phyloP scores from a whole-genome alignment of 805 yeast genomes.

The Candida ipomoeae region DNA sequence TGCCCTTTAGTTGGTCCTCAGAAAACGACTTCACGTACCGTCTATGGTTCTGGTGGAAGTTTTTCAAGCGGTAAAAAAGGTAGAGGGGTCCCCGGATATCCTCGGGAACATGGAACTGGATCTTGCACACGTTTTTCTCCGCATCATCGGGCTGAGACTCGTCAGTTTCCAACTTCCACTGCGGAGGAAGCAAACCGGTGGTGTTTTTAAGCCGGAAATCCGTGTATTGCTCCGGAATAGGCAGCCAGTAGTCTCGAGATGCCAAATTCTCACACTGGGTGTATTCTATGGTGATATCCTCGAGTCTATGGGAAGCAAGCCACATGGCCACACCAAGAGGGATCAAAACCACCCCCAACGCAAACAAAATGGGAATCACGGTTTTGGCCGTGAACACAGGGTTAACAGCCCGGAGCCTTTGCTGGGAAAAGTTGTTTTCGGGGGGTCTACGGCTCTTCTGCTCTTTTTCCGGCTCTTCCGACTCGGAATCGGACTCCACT shows the following conservation, averaged over 20 bases:
- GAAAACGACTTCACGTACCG: conserved; percentile 41
- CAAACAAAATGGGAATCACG: conserved; percentile 38
- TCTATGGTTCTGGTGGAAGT: conserved; percentile 43
- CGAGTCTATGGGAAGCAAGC: conserved; percentile 37
- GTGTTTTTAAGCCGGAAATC: conserved; percentile 31
- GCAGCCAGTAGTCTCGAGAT: conserved; percentile 28
- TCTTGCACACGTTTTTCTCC: conserved; percentile 44
- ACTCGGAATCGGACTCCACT: conserved; percentile 36
- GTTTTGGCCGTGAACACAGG: conserved; percentile 41
- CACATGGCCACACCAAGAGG: conserved; percentile 48
- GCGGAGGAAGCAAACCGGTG: conserved; percentile 20
- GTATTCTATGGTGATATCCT: conserved; percentile 41
- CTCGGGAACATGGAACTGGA: conserved; percentile 37
- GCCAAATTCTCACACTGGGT: conserved; percentile 39
- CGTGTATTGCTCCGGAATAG: conserved; percentile 37
- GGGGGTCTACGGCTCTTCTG: conserved; percentile 61
- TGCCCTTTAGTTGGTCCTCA: conserved; percentile 42
- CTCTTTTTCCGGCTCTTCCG: conserved; percentile 35
- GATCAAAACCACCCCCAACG: conserved; percentile 36
- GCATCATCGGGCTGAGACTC: conserved; percentile 45
- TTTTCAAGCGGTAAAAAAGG: conserved; percentile 38
- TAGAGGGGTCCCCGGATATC: conserved; percentile 37
- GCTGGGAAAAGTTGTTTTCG: conserved; percentile 55
- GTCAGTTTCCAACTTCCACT: conserved; percentile 37
- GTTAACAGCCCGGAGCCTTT: conserved; percentile 48